Evolutionary conservation across 495 filamentous ascomycete genomes (phyloP).

Genomic region (Penicillium cosmopolitanum): DNA sequence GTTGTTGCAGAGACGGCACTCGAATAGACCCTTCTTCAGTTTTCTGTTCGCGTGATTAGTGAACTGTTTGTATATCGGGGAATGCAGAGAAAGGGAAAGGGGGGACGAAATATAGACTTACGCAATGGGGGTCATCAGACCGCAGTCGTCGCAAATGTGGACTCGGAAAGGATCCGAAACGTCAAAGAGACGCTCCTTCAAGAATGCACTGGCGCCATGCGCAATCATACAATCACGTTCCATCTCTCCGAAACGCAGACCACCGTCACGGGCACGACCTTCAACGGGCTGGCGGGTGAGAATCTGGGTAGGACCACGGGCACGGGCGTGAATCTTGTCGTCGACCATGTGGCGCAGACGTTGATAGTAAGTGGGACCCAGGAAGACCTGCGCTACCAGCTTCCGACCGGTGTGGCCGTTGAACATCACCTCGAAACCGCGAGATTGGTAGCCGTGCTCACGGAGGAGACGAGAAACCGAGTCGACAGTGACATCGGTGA

Average conservation of each 20-base stretch:
- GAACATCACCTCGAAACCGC: slow-evolving; percentile 98
- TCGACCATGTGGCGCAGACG: slow-evolving; percentile 99
- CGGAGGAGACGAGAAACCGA: slow-evolving; percentile 88
- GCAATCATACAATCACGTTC: slow-evolving; percentile 99
- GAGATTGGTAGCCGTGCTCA: slow-evolving; percentile 91
- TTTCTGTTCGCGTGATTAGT: slow-evolving; percentile 59
- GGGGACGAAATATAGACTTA: slow-evolving; percentile 61
- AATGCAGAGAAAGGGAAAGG: background rate
- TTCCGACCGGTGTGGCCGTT: slow-evolving; percentile 96
- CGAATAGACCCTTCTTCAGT: slow-evolving; percentile 89
- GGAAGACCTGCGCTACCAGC: slow-evolving; percentile 90
- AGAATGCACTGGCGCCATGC: slow-evolving; percentile 92
- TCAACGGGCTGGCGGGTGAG: slow-evolving; percentile 98
- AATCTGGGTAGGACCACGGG: slow-evolving; percentile 94
- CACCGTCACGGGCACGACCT: slow-evolving; percentile 95
- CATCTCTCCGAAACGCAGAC: slow-evolving; percentile 99
- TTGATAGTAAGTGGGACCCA: slow-evolving; percentile 99
- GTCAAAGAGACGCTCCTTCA: slow-evolving; percentile 97
- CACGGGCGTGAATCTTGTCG: slow-evolving; percentile 98
- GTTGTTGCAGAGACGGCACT: slow-evolving; percentile 97
- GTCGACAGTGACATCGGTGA: slow-evolving; percentile 96
- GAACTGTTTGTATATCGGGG: background rate
- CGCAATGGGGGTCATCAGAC: slow-evolving; percentile 98
- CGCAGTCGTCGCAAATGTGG: slow-evolving; percentile 98
- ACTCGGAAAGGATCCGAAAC: slow-evolving; percentile 98